These are phyloP conservation scores for Phoenix roebelenii DNA, from an alignment of 176 grass and related monocot genomes.

Conservation along the genomic window DNA sequence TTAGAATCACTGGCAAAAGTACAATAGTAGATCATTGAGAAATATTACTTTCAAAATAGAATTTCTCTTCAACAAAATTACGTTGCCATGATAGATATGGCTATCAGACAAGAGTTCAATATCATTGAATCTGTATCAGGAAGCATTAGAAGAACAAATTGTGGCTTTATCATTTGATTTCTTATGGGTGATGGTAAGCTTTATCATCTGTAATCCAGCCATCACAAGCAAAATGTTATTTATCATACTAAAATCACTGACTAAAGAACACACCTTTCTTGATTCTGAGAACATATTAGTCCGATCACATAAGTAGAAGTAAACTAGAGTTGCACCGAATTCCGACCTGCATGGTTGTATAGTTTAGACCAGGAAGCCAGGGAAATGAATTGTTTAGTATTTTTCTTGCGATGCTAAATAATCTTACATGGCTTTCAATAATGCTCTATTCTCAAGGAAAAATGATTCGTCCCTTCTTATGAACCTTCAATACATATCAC, in stretches of 20 bases:
- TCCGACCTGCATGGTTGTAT: slow-evolving; percentile 5
- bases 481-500: not conserved
- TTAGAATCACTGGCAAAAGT: too few species aligned
- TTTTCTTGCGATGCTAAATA: not conserved
- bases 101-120: not conserved
- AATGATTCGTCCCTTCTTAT: slow-evolving; percentile 14
- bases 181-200: not conserved
- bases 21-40: not conserved
- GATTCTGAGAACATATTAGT: slow-evolving; percentile 8
- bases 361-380: not conserved
- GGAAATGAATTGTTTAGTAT: not conserved
- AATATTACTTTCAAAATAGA: slow-evolving; percentile 1
- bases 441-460: slow-evolving; percentile 16
- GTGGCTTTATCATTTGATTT: too few species aligned
- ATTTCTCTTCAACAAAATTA: too few species aligned
- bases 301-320: slow-evolving; percentile 19
- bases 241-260: not conserved
- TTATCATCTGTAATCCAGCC: not conserved
- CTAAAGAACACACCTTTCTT: slow-evolving; percentile 16
- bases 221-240: not conserved
- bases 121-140: not conserved
- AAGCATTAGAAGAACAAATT: too few species aligned
- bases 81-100: not conserved
- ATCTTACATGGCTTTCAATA: slow-evolving; percentile 13
- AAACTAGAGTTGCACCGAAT: slow-evolving; percentile 13